Evolutionary conservation across 2,329 filamentous ascomycete species (phyloP), one percentile per base, ranked within the genome.

Genomic region (Fusarium sp.): DNA sequence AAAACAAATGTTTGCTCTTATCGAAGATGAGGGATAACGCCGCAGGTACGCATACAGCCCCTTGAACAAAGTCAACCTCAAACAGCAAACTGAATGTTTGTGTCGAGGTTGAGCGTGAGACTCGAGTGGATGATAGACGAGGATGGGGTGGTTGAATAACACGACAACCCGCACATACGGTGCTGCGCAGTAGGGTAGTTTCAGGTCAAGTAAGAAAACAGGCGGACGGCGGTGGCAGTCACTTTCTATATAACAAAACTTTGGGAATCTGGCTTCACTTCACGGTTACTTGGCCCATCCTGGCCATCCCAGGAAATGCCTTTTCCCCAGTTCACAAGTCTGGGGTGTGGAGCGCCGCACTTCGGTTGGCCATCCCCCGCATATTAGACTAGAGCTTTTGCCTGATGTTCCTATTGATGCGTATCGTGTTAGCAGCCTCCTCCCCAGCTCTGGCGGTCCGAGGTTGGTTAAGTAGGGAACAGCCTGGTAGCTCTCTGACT

Each of bases 361-460:
- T 47, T 70, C 59, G 52, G 66, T 68, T 71, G 70, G 66, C 56
- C 59, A 44, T 70, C 63, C 69, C 71, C 70, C 71, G 63, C 71
- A 71, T 58, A 65, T 66, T 61, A 62, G 55, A 65, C 63, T 61
- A 62, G 55, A 71, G 49, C 56, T 53, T 56, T 67, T 63, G 35
- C 58, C 64, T 72, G 67, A 72, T 71, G 69, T 60, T 62, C 55
- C 65, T 65, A 51, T 68, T 72, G 64, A 71, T 61, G 67, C 64
- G 45, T 48, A 68, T 67, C 57, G 53, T 64, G 56, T 68, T 60
- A 67, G 55, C 57, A 58, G 62, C 58, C 58, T 71, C 44, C 59
- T 47, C 15, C 40, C 30, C 20, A 65, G 60, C 51, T 47, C 53
- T 56, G 52, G 65, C 60, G 46, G 44, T 41, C 59, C 52, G 49